These are phyloP conservation scores for Pseudotulostoma volvatum DNA, from an alignment of 495 filamentous ascomycete genomes.

Conservation along the genomic window DNA sequence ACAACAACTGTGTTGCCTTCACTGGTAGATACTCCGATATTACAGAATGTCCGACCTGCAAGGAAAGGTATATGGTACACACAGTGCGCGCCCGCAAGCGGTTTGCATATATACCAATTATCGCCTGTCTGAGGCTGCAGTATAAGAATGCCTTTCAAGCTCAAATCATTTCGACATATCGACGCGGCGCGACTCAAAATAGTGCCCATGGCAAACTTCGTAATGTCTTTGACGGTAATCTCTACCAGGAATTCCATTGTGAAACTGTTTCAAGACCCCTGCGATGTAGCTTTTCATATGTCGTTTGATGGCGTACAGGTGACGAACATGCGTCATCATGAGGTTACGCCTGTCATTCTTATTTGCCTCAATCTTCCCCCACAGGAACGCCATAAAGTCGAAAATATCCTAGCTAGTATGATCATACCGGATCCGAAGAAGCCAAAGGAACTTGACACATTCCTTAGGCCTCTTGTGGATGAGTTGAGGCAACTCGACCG, in stretches of 20 bases:
- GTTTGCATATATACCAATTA: neutral
- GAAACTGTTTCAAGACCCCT: neutral
- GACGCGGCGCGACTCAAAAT: neutral
- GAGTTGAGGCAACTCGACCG: neutral
- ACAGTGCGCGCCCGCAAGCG: neutral
- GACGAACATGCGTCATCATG: neutral
- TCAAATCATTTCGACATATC: neutral
- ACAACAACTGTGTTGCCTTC: neutral
- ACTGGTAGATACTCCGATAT: neutral
- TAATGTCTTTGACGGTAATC: neutral
- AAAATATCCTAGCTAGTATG: neutral
- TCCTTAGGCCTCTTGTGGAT: neutral
- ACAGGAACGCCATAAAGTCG: neutral
- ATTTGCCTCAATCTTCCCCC: neutral
- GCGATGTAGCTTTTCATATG: neutral
- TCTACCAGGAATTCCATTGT: neutral
- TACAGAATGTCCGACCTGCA: neutral
- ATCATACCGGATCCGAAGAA: neutral
- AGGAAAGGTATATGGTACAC: neutral
- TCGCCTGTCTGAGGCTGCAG: neutral
- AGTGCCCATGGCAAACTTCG: neutral
- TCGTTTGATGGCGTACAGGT: neutral
- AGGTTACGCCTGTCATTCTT: neutral
- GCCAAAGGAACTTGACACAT: neutral
- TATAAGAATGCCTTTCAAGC: neutral